Base-by-base conservation (phyloP, 75 land plant species). In the Ceratopteris richardii region DNA sequence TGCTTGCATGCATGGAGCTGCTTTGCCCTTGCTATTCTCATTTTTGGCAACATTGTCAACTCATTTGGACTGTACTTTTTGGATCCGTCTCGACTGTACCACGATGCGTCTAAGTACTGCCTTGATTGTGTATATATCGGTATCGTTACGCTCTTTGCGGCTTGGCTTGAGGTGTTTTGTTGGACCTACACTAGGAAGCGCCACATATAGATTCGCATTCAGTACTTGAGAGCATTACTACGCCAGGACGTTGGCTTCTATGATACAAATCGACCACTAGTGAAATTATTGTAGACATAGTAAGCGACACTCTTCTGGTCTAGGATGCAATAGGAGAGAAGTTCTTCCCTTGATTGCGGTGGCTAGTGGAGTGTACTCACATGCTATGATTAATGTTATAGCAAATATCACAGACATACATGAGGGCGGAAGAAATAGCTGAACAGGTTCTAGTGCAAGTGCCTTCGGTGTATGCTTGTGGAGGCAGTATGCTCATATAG, bases 171-270 rank as follows among this genome's bases (percentile, higher is more conserved):
- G 61, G 80, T 63, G 30, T 76, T 59, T n/a, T 83, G 76, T 37
- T 83, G 87, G 91, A 69, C 72, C 55, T 66, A 77, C 61, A 80
- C 88, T n/a, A 84, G 76, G 11, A 84, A 80, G 37, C 48, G 83
- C 31, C 88, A 83, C 59, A 74, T 79, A 10, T 64, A 72, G 43
- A 67, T 83, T 61, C 63, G 84, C 9, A 43, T 73, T 0, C 71
- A 60, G 58, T 83, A 83, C 47, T 71, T 87, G 43, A 52, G 66
- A 41, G 79, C 91, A 18, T 62, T 83, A 18, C 66, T 87, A 37
- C 68, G 79, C 57, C 88, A 84, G 64, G 81, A 81, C 31, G 73
- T 74, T 16, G 83, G 69, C 14, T 84, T 69, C 61, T 77, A 77
- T 40, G 88, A 84, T 53, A 57, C 70, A 18, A 44, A 67, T 53